Evolutionary conservation across 2,329 filamentous ascomycete genomes (phyloP).

Genomic region (Trichophyton schoenleinii): DNA sequence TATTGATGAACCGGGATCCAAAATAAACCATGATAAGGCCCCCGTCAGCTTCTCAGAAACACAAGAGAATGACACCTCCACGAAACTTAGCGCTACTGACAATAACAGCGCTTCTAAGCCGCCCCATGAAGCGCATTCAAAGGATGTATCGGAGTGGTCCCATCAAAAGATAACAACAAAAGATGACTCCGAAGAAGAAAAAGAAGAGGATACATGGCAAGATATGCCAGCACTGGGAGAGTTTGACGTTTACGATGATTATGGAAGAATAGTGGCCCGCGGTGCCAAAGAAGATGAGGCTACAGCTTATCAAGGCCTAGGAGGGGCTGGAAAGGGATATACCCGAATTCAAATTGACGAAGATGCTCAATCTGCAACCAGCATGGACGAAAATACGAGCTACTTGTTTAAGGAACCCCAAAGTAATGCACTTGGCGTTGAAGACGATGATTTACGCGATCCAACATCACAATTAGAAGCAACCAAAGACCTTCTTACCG

Average conservation of each 20-base stretch:
- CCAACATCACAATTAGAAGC: slow-evolving; percentile 83
- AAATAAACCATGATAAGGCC: neutral
- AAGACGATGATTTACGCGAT: slow-evolving; percentile 74
- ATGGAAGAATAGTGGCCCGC: slow-evolving; percentile 72
- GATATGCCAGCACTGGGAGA: slow-evolving; percentile 86
- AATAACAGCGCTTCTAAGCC: neutral
- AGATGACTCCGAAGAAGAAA: slow-evolving; percentile 38
- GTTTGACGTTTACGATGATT: slow-evolving; percentile 92
- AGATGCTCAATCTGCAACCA: slow-evolving; percentile 83
- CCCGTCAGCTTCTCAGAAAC: neutral
- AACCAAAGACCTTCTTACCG: slow-evolving; percentile 87
- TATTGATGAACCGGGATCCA: neutral
- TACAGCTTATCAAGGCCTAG: slow-evolving; percentile 62
- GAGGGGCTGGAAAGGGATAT: slow-evolving; percentile 88
- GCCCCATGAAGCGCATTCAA: neutral
- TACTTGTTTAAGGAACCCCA: slow-evolving; percentile 76
- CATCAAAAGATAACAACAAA: slow-evolving; percentile 60
- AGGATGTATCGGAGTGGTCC: slow-evolving; percentile 65
- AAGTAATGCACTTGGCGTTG: slow-evolving; percentile 48
- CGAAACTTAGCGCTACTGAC: neutral
- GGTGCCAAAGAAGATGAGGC: slow-evolving; percentile 61
- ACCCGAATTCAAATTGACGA: slow-evolving; percentile 92
- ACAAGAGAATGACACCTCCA: neutral
- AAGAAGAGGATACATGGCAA: slow-evolving; percentile 70
- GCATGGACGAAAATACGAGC: slow-evolving; percentile 92